Percentiles rank a stretch among this genome's conserved stretches.
Conservation (phyloP, 2,329 filamentous ascomycete genomes). For the Fusarium sp. region DNA sequence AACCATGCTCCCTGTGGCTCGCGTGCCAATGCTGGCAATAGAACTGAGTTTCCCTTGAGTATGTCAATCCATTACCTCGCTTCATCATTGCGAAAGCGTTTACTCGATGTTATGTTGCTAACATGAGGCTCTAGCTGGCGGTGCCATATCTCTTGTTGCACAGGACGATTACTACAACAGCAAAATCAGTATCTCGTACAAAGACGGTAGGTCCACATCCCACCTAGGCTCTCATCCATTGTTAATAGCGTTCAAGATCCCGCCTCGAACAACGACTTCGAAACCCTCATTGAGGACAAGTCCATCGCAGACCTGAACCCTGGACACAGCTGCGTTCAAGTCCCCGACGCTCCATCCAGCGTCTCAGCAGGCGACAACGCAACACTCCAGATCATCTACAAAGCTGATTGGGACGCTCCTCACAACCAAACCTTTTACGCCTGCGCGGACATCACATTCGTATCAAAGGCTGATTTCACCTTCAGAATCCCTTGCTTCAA, state of each 20-base stretch:
- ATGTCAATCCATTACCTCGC: not conserved
- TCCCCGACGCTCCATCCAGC: slow-evolving; percentile 50
- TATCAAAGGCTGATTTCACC: slow-evolving; percentile 51
- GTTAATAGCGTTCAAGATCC: slow-evolving; percentile 48
- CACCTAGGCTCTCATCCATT: not conserved
- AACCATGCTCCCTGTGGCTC: slow-evolving; percentile 70
- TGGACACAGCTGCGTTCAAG: slow-evolving; percentile 59
- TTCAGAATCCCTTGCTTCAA: slow-evolving; percentile 57
- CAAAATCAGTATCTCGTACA: slow-evolving; percentile 64
- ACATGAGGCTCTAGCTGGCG: slow-evolving; percentile 55
- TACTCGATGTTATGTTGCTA: not conserved
- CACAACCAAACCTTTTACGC: slow-evolving; percentile 61
- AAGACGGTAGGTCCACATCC: slow-evolving; percentile 52
- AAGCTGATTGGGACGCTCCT: slow-evolving; percentile 56
- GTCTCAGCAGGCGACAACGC: slow-evolving; percentile 57
- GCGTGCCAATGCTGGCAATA: slow-evolving; percentile 56
- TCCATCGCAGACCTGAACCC: slow-evolving; percentile 54
- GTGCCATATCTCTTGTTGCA: slow-evolving; percentile 64
- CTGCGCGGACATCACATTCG: slow-evolving; percentile 61
- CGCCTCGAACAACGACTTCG: slow-evolving; percentile 54
- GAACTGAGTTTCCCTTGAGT: slow-evolving; percentile 68
- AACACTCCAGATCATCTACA: slow-evolving; percentile 62
- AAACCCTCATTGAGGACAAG: slow-evolving; percentile 51
- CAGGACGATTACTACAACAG: slow-evolving; percentile 68
- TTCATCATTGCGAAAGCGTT: not conserved